Conservation (phyloP, 352 stramenopile species). For the Globisporangium viniferum region DNA sequence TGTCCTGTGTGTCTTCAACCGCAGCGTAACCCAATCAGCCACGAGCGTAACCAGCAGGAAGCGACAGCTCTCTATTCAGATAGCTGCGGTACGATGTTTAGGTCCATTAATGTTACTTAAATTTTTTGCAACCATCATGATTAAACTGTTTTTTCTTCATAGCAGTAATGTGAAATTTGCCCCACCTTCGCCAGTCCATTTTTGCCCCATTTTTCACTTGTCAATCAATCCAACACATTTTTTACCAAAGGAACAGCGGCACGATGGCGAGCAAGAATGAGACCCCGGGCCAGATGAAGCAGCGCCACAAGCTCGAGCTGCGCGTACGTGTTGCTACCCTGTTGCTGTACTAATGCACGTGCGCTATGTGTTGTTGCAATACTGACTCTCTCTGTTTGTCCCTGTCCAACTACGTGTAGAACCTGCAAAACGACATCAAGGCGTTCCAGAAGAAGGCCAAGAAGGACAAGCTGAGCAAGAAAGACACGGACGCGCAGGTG, state of each 20-base stretch:
- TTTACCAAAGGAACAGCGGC: background rate
- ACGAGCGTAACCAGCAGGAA: background rate
- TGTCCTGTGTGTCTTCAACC: background rate
- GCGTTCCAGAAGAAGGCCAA: constrained; percentile 84
- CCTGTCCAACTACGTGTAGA: constrained; percentile 23
- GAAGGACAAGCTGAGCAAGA: constrained; percentile 79
- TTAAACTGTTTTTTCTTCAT: no score
- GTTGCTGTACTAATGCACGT: background rate
- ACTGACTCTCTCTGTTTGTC: background rate
- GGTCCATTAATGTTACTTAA: no score
- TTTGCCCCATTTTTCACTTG: no score
- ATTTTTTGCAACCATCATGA: no score
- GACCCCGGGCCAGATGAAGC: constrained; percentile 78
- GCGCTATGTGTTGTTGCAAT: no score
- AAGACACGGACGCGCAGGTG: constrained; percentile 60
- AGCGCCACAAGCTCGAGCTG: constrained; percentile 85
- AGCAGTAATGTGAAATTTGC: no score
- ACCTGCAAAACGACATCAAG: constrained; percentile 77
- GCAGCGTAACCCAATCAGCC: background rate
- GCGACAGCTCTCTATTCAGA: background rate
- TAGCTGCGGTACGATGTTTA: background rate
- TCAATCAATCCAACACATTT: background rate
- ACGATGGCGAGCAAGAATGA: constrained; percentile 53
- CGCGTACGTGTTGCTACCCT: constrained; percentile 36
- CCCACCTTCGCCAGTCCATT: no score